Conservation (phyloP, 371 early-diverging fungal genomes). For the Syncephalastrum racemosum region DNA sequence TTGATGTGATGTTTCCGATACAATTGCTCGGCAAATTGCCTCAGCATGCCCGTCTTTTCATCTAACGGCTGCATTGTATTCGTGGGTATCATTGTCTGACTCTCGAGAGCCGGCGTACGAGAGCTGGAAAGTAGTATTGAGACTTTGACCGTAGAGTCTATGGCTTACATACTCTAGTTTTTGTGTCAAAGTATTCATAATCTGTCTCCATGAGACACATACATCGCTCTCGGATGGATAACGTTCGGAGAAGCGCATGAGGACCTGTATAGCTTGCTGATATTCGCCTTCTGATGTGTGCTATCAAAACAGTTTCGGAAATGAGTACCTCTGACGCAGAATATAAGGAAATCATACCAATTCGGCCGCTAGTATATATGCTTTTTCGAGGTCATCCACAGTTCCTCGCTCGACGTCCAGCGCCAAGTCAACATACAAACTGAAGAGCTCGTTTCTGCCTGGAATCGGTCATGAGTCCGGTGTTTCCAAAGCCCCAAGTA, state of each 20-base stretch:
- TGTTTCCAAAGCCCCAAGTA: background rate
- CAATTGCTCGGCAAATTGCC: conserved; percentile 5
- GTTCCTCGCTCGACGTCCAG: conserved; percentile 12
- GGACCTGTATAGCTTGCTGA: conserved; percentile 19
- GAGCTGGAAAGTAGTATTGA: background rate
- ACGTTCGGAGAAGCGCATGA: conserved; percentile 17
- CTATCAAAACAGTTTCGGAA: conserved; percentile 10
- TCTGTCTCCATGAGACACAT: conserved; percentile 31
- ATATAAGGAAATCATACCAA: conserved; percentile 19
- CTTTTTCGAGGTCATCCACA: conserved; percentile 30
- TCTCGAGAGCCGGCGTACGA: background rate
- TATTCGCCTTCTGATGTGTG: conserved; percentile 24
- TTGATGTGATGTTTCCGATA: background rate
- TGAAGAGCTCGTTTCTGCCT: conserved; percentile 21
- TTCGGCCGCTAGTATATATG: conserved; percentile 21
- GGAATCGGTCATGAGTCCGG: background rate
- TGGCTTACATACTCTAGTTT: too few relatives aligned
- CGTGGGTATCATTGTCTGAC: background rate
- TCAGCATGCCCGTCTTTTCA: background rate
- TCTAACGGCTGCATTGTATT: conserved; percentile 3
- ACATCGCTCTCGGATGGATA: conserved; percentile 26
- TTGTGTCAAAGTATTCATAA: background rate
- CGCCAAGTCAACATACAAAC: conserved; percentile 24
- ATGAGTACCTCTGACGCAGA: background rate
- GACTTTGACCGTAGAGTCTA: too few relatives aligned